A percentile compares a stretch with the other conserved stretches of the same genome.
Evolutionary conservation across 768 basidiomycete genomes (phyloP).

Genomic region (Lactarius sanguifluus): DNA sequence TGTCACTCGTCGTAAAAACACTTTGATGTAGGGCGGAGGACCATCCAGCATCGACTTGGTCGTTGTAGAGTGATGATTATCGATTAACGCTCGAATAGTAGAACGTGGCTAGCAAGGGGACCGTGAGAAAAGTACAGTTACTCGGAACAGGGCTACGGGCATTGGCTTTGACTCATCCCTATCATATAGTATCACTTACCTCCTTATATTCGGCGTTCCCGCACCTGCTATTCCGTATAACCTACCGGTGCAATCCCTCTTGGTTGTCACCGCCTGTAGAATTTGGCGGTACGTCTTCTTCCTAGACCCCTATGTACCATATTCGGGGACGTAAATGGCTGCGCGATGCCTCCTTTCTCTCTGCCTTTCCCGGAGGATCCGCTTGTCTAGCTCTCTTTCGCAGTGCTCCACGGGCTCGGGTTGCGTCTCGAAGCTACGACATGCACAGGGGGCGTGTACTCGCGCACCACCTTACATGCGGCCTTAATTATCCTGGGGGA

Average conservation of each 20-base stretch:
- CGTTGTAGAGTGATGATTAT: not conserved
- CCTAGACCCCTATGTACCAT: not conserved
- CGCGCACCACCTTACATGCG: conserved; percentile 16
- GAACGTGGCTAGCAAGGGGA: not conserved
- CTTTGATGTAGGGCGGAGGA: not conserved
- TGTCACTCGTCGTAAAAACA: too few species aligned
- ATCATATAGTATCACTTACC: not conserved
- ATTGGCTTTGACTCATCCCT: not conserved
- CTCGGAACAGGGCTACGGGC: not conserved
- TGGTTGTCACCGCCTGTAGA: not conserved
- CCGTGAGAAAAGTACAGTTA: conserved; percentile 13
- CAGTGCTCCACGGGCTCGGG: not conserved
- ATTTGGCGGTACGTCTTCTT: not conserved
- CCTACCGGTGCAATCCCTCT: not conserved
- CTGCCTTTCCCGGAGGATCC: conserved; percentile 1
- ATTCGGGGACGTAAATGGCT: not conserved
- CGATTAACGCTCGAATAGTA: too few species aligned
- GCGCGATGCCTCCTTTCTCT: not conserved
- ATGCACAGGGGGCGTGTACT: conserved; percentile 15
- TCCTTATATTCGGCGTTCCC: not conserved
- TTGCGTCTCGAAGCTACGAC: conserved; percentile 14
- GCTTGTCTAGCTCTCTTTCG: not conserved
- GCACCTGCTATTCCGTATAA: not conserved
- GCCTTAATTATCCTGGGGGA: conserved; percentile 4
- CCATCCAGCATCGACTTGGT: not conserved